phyloP scores from a whole-genome alignment of 305 asterid species.

The Fraxinus floribunda region DNA sequence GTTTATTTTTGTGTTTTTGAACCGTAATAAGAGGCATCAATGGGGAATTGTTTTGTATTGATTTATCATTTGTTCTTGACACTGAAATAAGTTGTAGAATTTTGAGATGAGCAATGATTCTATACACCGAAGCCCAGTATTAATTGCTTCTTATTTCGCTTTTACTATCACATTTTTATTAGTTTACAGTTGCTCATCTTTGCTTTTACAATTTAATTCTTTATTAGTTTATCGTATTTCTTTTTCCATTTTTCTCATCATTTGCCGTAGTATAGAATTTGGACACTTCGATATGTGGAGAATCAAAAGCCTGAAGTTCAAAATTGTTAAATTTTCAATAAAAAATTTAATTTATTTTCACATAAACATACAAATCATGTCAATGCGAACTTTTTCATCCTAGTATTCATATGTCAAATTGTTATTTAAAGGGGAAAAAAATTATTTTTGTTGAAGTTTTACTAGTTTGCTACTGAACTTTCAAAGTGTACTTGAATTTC shows the following conservation, averaged over 20 bases:
- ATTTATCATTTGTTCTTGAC: conserved; percentile 12
- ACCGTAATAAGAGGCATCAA: conserved; percentile 39
- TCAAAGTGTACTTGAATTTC: background rate
- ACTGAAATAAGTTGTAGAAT: conserved; percentile 4
- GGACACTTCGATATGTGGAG: background rate
- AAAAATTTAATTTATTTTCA: background rate
- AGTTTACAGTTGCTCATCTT: background rate
- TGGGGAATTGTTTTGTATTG: conserved; percentile 20
- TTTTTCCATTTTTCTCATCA: background rate
- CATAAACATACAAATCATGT: background rate
- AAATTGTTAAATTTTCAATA: no score
- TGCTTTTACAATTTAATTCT: background rate
- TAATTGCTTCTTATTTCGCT: background rate
- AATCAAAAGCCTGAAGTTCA: no score
- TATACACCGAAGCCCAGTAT: background rate
- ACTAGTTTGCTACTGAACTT: background rate
- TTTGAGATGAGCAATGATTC: conserved; percentile 20
- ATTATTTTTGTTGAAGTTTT: background rate
- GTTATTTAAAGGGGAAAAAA: background rate
- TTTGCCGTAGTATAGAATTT: background rate
- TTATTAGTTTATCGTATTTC: background rate
- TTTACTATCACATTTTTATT: no score
- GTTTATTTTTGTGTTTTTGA: conserved; percentile 25
- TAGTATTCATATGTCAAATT: background rate
- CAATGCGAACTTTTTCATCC: background rate